Base-by-base conservation (phyloP, 371 early-diverging fungal species). In the Fennellomyces sp. region DNA sequence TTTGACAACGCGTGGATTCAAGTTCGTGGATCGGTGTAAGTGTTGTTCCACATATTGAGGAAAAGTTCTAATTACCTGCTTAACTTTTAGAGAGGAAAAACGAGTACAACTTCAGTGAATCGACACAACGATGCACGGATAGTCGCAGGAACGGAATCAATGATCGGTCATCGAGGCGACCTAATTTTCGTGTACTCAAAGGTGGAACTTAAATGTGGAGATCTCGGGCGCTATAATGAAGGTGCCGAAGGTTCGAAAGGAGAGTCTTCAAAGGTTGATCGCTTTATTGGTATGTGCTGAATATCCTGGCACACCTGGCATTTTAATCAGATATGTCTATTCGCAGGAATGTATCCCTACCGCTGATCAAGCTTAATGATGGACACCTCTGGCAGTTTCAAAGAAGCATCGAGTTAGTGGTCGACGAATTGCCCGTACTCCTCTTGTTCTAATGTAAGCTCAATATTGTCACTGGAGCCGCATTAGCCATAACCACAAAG, bases 201-300 rank as follows among this genome's bases (percentile, higher is more conserved):
- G 21, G 4, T 48, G 15, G 57, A 56, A 30, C 12, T 56, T 26
- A 47, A 47, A 7, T 56, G 57, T 45, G 38, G 45, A 2, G 33
- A 56, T 17, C 28, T 56, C 3, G 57, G 45, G 10, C 12, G 30
- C 8, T 13, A n/a, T 4, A 30, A 56, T 31, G 30, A 39, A 4
- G 12, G 47, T n/a, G 13, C 35, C 11, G 29, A 56, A n/a, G 57
- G 47, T 15, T 30, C 57, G 23, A 56, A 56, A 21, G 57, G 47
- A n/a, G n/a, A n/a, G n/a, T n/a, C n/a, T n/a, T n/a, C n/a, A n/a
- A n/a, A n/a, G n/a, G n/a, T n/a, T n/a, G n/a, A n/a, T n/a, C n/a
- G n/a, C n/a, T n/a, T n/a, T n/a, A n/a, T n/a, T n/a, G n/a, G n/a
- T n/a, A n/a, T n/a, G n/a, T n/a, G n/a, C n/a, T n/a, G n/a, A n/a